Base-by-base conservation (phyloP, 2,329 filamentous ascomycete genomes). In the Cercospora nicotianae region DNA sequence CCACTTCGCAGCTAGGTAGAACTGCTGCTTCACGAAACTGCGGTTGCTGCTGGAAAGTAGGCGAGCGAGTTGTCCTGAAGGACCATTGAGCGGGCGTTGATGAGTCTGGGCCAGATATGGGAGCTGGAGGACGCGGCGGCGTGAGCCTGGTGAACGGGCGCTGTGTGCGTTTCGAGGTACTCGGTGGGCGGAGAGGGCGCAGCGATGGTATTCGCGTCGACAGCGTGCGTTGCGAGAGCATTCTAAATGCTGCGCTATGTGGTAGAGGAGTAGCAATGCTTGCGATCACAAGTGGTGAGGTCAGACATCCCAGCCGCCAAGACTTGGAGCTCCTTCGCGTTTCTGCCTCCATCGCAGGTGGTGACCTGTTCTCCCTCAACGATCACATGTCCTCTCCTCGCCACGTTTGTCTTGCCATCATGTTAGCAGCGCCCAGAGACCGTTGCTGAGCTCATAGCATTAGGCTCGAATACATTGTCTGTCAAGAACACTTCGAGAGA, bases 11-110 rank as follows among this genome's bases (percentile, higher is more conserved):
- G 89, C 90, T 31, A 91, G 84, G 74, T 87, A 87, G 58, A 92
- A 83, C 74, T 94, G 91, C 70, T 90, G 85, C 70, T 87, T 89
- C 67, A 94, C 82, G 83, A 89, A 92, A 70, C 83, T 82, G 71
- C 88, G 90, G 70, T 88, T 88, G 77, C 93, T 90, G 0, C 92
- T 96, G n/a, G 91, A 93, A 68, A 96, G 86, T 69, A 91, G 87
- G 63, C 94, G 90, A 3, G 87, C 86, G 42, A 90, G 82, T 53
- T 87, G 83, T 31, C 70, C 63, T 53, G 68, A 42, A 63, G 72
- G 64, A 26, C 72, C 48, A 69, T 72, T 66, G 66, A 71, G 64
- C 18, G 70, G 69, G 26, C 67, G 63, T 10, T 48, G 64, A 9
- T 69, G 67, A 10, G 86, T 81, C 69, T 86, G 84, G 71, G 88